Conservation (phyloP, 306 rosid genomes). For the Prunus mira region DNA sequence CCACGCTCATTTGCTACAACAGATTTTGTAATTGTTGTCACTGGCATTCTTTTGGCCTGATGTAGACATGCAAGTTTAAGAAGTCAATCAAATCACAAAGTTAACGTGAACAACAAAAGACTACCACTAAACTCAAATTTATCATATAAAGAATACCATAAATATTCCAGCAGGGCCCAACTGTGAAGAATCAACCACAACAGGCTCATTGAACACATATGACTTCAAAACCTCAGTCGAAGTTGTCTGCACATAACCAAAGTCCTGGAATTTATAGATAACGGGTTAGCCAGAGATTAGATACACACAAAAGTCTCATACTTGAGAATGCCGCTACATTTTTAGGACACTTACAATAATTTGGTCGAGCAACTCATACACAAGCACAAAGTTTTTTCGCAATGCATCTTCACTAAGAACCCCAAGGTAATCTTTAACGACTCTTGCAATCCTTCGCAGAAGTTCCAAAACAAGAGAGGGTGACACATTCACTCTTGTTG, state of each 20-base stretch:
- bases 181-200: conserved; percentile 59
- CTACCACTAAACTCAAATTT: background rate
- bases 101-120: conserved; percentile 5
- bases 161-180: conserved; percentile 77
- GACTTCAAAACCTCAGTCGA: conserved; percentile 92
- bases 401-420: conserved; percentile 86
- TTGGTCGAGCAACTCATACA: conserved; percentile 93
- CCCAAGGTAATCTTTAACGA: conserved; percentile 88
- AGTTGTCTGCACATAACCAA: conserved; percentile 91
- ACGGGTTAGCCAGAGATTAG: conserved; percentile 16
- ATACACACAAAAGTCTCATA: background rate
- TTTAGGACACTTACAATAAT: conserved; percentile 56
- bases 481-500: conserved; percentile 69
- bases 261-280: conserved; percentile 55
- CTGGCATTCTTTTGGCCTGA: conserved; percentile 88
- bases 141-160: conserved; percentile 48
- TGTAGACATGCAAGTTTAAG: conserved; percentile 32
- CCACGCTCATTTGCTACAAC: conserved; percentile 91
- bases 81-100: conserved; percentile 25
- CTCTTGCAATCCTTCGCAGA: conserved; percentile 81
- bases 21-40: conserved; percentile 81
- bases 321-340: background rate
- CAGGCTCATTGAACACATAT: conserved; percentile 81
- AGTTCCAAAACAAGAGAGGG: conserved; percentile 89
- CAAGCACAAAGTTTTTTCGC: conserved; percentile 89